Percentiles rank a stretch among this genome's conserved stretches.
phyloP scores from a whole-genome alignment of 2,329 filamentous ascomycete species.

The Dactylonectria macrodidyma region DNA sequence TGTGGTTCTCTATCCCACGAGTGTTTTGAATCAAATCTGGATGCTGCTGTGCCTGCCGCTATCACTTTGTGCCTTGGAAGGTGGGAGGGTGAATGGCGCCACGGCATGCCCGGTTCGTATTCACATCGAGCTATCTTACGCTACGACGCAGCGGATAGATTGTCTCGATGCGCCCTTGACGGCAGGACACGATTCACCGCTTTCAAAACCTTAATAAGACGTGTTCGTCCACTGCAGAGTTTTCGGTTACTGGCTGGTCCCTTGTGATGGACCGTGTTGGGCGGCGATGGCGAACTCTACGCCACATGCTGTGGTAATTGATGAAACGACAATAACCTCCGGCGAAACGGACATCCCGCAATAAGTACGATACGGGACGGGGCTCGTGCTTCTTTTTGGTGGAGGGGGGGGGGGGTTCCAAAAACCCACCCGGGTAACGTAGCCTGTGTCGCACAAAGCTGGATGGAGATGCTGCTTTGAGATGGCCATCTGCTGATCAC shows the following conservation, averaged over 20 bases:
- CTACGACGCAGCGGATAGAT: background rate
- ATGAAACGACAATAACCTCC: too few relatives aligned
- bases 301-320: too few relatives aligned
- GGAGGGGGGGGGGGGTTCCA: too few relatives aligned
- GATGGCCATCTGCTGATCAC: background rate
- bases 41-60: too few relatives aligned
- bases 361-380: too few relatives aligned
- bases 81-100: background rate
- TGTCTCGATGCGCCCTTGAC: background rate
- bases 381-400: too few relatives aligned
- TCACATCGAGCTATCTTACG: background rate
- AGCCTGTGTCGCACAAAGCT: background rate
- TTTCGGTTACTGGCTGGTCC: background rate
- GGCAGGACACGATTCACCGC: too few relatives aligned
- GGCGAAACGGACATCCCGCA: too few relatives aligned
- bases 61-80: too few relatives aligned
- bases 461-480: background rate
- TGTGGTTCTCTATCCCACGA: background rate
- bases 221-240: background rate
- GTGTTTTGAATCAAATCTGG: too few relatives aligned
- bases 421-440: background rate
- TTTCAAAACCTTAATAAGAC: background rate
- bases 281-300: background rate
- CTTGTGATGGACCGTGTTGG: background rate
- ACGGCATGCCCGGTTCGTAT: background rate